Evolutionary conservation across 345 rosid species (phyloP).

Genomic region (Pugionium dolabratum): DNA sequence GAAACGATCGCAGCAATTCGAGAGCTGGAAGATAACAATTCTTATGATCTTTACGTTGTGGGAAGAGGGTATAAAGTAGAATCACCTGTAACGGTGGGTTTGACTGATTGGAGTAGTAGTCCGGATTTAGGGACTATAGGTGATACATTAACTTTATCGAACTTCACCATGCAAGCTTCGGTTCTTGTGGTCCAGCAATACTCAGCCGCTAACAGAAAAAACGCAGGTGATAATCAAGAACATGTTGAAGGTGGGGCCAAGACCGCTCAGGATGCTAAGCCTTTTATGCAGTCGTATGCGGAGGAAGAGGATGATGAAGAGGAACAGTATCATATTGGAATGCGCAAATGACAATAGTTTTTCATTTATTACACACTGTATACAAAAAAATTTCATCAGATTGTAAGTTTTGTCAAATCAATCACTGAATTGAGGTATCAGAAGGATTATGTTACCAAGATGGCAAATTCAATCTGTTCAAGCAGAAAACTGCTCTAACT

Average conservation of each 20-base stretch:
- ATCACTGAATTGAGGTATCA: neutral
- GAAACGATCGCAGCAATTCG: slow-evolving; percentile 40
- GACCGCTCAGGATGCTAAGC: slow-evolving; percentile 12
- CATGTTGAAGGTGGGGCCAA: slow-evolving; percentile 9
- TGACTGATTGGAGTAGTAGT: slow-evolving; percentile 50
- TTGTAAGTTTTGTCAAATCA: slow-evolving; percentile 11
- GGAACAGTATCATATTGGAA: slow-evolving; percentile 11
- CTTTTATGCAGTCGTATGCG: slow-evolving; percentile 2
- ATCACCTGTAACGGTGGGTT: slow-evolving; percentile 43
- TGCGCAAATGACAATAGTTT: slow-evolving; percentile 19
- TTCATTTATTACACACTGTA: neutral
- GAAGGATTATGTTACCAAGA: slow-evolving; percentile 27
- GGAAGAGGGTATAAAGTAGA: slow-evolving; percentile 51
- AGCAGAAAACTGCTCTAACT: slow-evolving; percentile 46
- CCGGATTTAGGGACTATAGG: slow-evolving; percentile 66
- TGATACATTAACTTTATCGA: slow-evolving; percentile 47
- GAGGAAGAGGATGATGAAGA: slow-evolving; percentile 32
- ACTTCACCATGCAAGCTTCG: slow-evolving; percentile 51
- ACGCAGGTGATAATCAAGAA: slow-evolving; percentile 18
- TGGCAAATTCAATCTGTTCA: slow-evolving; percentile 42
- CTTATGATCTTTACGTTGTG: slow-evolving; percentile 50
- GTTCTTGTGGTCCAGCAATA: slow-evolving; percentile 68
- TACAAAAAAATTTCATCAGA: neutral
- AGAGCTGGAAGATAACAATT: slow-evolving; percentile 38
- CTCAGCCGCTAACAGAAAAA: slow-evolving; percentile 1